Percentiles rank a stretch among this genome's conserved stretches.
These are phyloP conservation scores for Teratosphaeria viscida DNA, from an alignment of 2,329 filamentous ascomycete genomes.

Conservation along the genomic window DNA sequence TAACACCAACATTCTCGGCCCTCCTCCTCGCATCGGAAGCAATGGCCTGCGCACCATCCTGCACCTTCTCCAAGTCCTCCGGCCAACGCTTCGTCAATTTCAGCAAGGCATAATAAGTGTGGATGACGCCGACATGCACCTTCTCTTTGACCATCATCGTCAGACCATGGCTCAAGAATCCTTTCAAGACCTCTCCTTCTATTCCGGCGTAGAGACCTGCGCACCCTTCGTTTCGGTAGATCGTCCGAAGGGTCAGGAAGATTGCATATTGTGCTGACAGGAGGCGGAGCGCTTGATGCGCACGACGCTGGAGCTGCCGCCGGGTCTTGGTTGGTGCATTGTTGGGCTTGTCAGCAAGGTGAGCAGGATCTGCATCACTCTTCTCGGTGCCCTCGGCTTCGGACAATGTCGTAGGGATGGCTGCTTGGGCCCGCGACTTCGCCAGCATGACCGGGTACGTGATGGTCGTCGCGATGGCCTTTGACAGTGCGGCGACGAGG, in stretches of 20 bases:
- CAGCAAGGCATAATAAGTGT: conserved; percentile 58
- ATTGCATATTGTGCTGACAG: conserved; percentile 22
- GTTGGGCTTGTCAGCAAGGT: conserved; percentile 8
- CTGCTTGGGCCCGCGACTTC: conserved; percentile 67
- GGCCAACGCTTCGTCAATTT: conserved; percentile 33
- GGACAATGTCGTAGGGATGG: conserved; percentile 23
- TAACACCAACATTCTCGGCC: conserved; percentile 19
- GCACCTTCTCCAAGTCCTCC: conserved; percentile 26
- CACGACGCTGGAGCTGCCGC: background rate
- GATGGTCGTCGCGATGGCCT: conserved; percentile 62
- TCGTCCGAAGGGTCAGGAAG: conserved; percentile 19
- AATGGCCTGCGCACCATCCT: conserved; percentile 11
- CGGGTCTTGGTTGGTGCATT: conserved; percentile 4
- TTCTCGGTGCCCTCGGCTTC: conserved; percentile 21
- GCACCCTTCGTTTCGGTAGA: conserved; percentile 48
- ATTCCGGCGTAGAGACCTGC: conserved; percentile 65
- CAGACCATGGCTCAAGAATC: conserved; percentile 75
- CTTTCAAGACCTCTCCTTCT: conserved; percentile 65
- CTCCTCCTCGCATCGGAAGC: conserved; percentile 18
- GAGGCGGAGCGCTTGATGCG: conserved; percentile 7
- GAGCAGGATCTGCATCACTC: conserved; percentile 4
- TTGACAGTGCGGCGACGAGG: conserved; percentile 64
- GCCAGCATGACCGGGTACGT: conserved; percentile 82
- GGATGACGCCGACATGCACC: conserved; percentile 62
- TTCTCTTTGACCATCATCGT: conserved; percentile 80